Evolutionary conservation across 169 alveolate species (phyloP).

Genomic region (Babesia ovata): DNA sequence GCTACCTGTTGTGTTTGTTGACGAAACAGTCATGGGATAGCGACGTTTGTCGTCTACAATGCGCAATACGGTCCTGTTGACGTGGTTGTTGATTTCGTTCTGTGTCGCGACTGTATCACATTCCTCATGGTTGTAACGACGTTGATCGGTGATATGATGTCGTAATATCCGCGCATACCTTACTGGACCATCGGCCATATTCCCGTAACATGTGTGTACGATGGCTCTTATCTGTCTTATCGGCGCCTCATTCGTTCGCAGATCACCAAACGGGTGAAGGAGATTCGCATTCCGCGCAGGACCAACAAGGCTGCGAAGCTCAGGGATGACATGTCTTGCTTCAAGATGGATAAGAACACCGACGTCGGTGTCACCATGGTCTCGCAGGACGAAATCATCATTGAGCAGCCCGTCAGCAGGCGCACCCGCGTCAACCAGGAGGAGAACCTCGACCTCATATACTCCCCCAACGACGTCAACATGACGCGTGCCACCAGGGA

Average conservation of each 20-base stretch:
- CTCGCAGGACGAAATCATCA: conserved; percentile 71
- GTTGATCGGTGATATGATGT: too few relatives aligned
- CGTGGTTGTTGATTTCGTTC: too few relatives aligned
- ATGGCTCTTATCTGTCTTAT: too few relatives aligned
- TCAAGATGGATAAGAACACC: conserved; percentile 66
- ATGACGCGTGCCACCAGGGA: conserved; percentile 74
- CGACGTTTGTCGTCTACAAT: too few relatives aligned
- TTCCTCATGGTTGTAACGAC: too few relatives aligned
- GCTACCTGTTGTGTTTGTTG: too few relatives aligned
- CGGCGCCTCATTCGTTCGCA: conserved; percentile 9
- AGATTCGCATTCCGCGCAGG: conserved; percentile 61
- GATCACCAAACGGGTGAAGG: conserved; percentile 79
- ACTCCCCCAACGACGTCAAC: conserved; percentile 74
- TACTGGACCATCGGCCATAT: too few relatives aligned
- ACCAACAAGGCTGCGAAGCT: conserved; percentile 71
- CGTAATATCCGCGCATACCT: too few relatives aligned
- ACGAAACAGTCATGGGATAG: too few relatives aligned
- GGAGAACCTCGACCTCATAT: conserved; percentile 66
- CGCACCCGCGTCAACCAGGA: conserved; percentile 40
- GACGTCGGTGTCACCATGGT: conserved; percentile 50
- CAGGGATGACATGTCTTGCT: conserved; percentile 67
- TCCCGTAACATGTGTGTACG: too few relatives aligned
- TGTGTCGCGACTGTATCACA: too few relatives aligned
- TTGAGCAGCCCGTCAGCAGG: conserved; percentile 70
- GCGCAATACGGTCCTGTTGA: too few relatives aligned